These are phyloP conservation scores for Candida sp. DNA, from an alignment of 1,139 yeast species.

Conservation along the genomic window DNA sequence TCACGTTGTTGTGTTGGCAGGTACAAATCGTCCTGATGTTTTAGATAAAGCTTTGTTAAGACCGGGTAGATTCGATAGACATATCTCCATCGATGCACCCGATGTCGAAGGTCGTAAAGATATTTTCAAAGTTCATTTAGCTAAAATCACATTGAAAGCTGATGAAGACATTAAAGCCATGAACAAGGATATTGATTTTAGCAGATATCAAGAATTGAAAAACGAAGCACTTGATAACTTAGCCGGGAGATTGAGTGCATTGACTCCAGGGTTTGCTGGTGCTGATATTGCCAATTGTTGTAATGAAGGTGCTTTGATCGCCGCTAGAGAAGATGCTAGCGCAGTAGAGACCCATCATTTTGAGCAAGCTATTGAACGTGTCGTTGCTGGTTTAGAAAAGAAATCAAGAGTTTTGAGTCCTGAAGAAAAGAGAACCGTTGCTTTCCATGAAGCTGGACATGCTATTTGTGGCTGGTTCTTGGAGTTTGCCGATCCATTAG, in stretches of 20 bases:
- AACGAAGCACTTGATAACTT: constrained; percentile 52
- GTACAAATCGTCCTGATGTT: constrained; percentile 80
- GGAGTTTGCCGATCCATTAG: constrained; percentile 70
- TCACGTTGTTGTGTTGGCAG: constrained; percentile 78
- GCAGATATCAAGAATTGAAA: constrained; percentile 47
- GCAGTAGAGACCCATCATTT: constrained; percentile 60
- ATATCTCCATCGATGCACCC: constrained; percentile 68
- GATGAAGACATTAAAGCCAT: constrained; percentile 40
- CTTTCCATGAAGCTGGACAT: constrained; percentile 83
- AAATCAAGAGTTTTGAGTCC: constrained; percentile 66
- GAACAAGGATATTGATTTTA: constrained; percentile 38
- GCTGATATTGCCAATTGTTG: constrained; percentile 85
- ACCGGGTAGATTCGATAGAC: constrained; percentile 86
- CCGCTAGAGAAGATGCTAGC: constrained; percentile 63
- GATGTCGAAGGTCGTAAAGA: constrained; percentile 78
- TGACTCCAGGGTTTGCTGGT: constrained; percentile 84
- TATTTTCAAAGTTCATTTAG: constrained; percentile 67
- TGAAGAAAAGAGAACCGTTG: constrained; percentile 71
- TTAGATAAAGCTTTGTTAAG: constrained; percentile 73
- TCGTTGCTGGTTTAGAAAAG: constrained; percentile 77
- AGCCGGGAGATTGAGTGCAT: constrained; percentile 70
- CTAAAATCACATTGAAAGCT: constrained; percentile 44
- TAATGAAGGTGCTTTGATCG: constrained; percentile 80
- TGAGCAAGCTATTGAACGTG: constrained; percentile 80
- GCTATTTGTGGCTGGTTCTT: constrained; percentile 79